These are phyloP conservation scores for Diphasiastrum complanatum DNA, from an alignment of 83 land plant species.

Conservation along the genomic window DNA sequence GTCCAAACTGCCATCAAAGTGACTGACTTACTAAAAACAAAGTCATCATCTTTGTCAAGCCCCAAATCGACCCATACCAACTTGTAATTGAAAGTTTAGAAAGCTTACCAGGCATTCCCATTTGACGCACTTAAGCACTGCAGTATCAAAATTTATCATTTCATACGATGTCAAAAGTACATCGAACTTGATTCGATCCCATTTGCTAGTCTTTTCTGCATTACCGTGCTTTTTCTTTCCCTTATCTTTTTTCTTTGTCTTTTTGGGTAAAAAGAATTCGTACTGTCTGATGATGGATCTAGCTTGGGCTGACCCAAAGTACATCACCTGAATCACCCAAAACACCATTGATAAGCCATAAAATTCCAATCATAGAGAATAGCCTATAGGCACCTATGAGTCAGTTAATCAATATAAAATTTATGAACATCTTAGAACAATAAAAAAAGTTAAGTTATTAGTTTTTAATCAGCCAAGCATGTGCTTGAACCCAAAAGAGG, in stretches of 20 bases:
- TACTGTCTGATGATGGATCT: constrained; percentile 70
- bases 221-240: constrained; percentile 48
- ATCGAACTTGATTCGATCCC: constrained; percentile 86
- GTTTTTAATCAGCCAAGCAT: too few species aligned
- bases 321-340: constrained; percentile 68
- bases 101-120: constrained; percentile 91
- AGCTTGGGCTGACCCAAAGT: constrained; percentile 75
- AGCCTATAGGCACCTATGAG: background rate
- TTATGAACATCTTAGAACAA: too few species aligned
- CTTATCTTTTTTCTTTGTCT: constrained; percentile 39
- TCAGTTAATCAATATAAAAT: too few species aligned
- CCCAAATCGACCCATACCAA: too few species aligned
- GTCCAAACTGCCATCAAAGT: background rate
- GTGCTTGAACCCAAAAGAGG: too few species aligned
- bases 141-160: constrained; percentile 76
- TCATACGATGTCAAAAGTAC: constrained; percentile 97
- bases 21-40: constrained; percentile 2
- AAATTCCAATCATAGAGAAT: background rate
- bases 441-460: too few species aligned
- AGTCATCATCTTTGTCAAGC: too few species aligned
- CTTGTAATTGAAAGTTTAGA: too few species aligned
- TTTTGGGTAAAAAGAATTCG: constrained; percentile 73
- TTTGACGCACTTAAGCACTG: constrained; percentile 60
- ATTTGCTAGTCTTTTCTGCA: constrained; percentile 40
- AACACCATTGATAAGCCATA: too few species aligned